These are phyloP conservation scores for Multifurca ochricompacta DNA, from an alignment of 768 basidiomycete genomes.

Conservation along the genomic window DNA sequence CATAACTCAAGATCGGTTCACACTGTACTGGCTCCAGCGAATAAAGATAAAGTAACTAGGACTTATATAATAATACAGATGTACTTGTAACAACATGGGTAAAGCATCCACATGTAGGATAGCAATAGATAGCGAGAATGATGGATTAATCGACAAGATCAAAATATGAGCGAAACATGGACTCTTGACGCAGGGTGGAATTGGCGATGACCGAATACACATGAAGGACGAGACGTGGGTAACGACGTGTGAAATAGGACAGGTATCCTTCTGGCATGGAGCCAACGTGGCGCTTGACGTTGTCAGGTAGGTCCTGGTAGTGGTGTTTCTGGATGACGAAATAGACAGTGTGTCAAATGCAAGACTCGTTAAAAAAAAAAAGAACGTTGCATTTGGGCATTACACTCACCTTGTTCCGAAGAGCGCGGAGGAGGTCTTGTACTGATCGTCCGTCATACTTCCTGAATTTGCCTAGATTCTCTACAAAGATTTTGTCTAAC, in stretches of 20 bases:
- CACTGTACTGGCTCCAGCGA: neutral
- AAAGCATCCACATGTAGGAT: neutral
- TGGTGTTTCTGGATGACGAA: slow-evolving; percentile 72
- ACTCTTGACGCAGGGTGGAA: slow-evolving; percentile 68
- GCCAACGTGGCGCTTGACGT: slow-evolving; percentile 82
- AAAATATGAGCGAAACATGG: slow-evolving; percentile 89
- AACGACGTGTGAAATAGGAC: slow-evolving; percentile 88
- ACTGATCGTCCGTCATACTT: slow-evolving; percentile 92
- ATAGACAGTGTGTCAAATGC: neutral
- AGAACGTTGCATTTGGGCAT: neutral
- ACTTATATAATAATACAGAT: slow-evolving; percentile 24
- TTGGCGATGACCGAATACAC: slow-evolving; percentile 77
- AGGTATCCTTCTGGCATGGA: slow-evolving; percentile 90
- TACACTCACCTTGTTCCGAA: slow-evolving; percentile 82
- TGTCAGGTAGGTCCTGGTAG: slow-evolving; percentile 93
- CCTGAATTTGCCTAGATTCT: slow-evolving; percentile 93
- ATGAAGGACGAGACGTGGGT: slow-evolving; percentile 85
- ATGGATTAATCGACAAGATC: slow-evolving; percentile 44
- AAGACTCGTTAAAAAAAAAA: neutral
- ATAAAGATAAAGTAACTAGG: slow-evolving; percentile 12
- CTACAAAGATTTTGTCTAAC: slow-evolving; percentile 84
- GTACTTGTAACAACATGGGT: neutral
- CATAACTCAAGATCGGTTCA: neutral
- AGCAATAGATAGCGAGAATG: neutral
- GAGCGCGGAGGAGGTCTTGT: slow-evolving; percentile 84